These are phyloP conservation scores for Penicillium polonicum DNA, from an alignment of 2,329 filamentous ascomycete genomes.

Conservation along the genomic window DNA sequence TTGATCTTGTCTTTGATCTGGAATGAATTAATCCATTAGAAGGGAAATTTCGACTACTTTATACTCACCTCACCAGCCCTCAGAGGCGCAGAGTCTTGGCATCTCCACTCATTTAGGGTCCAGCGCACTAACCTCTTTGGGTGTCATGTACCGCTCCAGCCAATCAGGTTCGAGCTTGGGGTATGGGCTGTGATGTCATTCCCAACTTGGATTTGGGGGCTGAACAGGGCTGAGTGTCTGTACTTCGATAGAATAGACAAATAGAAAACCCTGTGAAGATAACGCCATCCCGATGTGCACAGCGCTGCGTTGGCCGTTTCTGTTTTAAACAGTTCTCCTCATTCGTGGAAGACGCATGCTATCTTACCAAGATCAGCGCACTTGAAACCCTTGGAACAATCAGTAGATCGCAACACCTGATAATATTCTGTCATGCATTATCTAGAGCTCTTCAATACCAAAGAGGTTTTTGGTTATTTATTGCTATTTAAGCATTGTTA, in stretches of 20 bases:
- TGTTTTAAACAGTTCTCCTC: not conserved
- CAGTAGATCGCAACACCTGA: not conserved
- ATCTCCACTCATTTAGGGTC: not conserved
- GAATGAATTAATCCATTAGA: not conserved
- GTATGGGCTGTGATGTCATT: slow-evolving; percentile 16
- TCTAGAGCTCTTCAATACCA: not conserved
- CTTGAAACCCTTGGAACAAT: not conserved
- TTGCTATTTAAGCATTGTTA: not conserved
- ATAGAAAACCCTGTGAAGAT: not conserved
- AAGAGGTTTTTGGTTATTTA: fast-evolving
- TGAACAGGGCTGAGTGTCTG: not conserved
- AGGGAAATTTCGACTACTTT: not conserved
- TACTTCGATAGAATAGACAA: not conserved
- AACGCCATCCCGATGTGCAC: too few species aligned
- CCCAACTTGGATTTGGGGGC: not conserved
- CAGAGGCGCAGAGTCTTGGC: slow-evolving; percentile 9
- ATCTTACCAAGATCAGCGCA: not conserved
- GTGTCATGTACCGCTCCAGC: not conserved
- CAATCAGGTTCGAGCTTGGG: not conserved
- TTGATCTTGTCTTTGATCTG: not conserved
- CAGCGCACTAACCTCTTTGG: not conserved
- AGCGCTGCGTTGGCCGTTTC: too few species aligned
- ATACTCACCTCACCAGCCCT: not conserved
- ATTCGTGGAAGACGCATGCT: not conserved
- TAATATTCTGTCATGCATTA: not conserved